Percentiles rank a stretch among this genome's conserved stretches.
phyloP scores from a whole-genome alignment of 805 yeast species.

The Candida sithepensis region DNA sequence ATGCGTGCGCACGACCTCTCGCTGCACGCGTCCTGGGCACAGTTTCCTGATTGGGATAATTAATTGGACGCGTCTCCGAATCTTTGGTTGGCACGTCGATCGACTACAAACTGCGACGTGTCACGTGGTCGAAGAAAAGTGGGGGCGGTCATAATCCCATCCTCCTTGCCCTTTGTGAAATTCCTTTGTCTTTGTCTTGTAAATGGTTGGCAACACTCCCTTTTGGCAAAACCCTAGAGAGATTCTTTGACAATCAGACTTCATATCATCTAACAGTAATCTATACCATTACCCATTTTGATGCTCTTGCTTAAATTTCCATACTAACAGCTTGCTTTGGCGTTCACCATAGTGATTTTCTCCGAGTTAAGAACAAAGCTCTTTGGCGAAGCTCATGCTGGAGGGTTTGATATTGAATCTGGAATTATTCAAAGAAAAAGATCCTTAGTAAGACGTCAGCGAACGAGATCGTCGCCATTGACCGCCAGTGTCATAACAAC shows the following conservation, averaged over 20 bases:
- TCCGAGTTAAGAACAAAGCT: neutral
- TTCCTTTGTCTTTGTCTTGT: neutral
- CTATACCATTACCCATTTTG: neutral
- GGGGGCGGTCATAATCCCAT: too few relatives aligned
- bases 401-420: conserved; percentile 26
- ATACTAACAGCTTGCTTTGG: neutral
- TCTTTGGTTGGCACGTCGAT: neutral
- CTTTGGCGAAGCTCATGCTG: neutral
- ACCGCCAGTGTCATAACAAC: neutral
- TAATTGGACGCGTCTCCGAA: conserved; percentile 1
- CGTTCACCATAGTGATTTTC: neutral
- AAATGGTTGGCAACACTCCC: too few relatives aligned
- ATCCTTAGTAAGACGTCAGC: conserved; percentile 81
- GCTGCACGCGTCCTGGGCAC: too few relatives aligned
- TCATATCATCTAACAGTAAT: too few relatives aligned
- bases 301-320: neutral
- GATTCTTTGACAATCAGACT: too few relatives aligned
- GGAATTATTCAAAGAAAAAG: conserved; percentile 44
- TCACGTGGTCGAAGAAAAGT: too few relatives aligned
- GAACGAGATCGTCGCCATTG: conserved; percentile 37
- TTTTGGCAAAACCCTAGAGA: neutral
- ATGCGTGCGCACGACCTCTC: too few relatives aligned
- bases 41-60: neutral
- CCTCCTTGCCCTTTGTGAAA: neutral
- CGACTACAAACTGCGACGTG: too few relatives aligned